These are phyloP conservation scores for Xylaria venustula DNA, from an alignment of 495 filamentous ascomycete genomes.

Conservation along the genomic window DNA sequence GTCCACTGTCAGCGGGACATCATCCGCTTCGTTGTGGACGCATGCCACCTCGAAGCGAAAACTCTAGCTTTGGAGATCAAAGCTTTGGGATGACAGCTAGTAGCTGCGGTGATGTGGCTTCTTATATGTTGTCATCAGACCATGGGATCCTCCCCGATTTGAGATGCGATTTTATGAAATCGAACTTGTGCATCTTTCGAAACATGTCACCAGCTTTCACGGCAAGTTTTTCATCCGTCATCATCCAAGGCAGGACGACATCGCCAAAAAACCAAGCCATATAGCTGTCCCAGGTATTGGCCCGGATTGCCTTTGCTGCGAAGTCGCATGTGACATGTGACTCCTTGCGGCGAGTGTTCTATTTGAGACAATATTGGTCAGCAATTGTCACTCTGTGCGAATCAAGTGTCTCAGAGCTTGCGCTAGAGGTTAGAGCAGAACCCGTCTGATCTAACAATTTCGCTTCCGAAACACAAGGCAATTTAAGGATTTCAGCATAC, in stretches of 20 bases:
- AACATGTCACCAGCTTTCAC: neutral
- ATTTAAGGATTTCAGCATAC: neutral
- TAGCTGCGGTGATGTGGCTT: too few relatives aligned
- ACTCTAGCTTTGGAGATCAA: too few relatives aligned
- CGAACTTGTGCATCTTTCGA: neutral
- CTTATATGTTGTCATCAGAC: too few relatives aligned
- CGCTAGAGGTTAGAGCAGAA: too few relatives aligned
- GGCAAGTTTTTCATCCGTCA: neutral
- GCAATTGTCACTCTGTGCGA: neutral
- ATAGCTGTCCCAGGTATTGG: conserved; percentile 13
- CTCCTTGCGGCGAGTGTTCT: conserved; percentile 4
- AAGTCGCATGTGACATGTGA: neutral
- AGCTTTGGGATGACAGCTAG: too few relatives aligned
- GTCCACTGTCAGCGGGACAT: too few relatives aligned
- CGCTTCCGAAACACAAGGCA: too few relatives aligned
- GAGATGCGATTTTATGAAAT: neutral
- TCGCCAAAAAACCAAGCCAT: conserved; percentile 1
- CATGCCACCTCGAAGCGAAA: too few relatives aligned
- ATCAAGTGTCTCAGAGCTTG: too few relatives aligned
- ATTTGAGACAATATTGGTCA: neutral
- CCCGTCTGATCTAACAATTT: too few relatives aligned
- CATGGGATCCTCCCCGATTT: conserved; percentile 9
- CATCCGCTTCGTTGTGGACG: too few relatives aligned
- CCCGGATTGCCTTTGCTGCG: conserved; percentile 4
- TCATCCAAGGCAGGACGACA: neutral